These are phyloP conservation scores for Trametes villosa DNA, from an alignment of 768 basidiomycete genomes.

Conservation along the genomic window DNA sequence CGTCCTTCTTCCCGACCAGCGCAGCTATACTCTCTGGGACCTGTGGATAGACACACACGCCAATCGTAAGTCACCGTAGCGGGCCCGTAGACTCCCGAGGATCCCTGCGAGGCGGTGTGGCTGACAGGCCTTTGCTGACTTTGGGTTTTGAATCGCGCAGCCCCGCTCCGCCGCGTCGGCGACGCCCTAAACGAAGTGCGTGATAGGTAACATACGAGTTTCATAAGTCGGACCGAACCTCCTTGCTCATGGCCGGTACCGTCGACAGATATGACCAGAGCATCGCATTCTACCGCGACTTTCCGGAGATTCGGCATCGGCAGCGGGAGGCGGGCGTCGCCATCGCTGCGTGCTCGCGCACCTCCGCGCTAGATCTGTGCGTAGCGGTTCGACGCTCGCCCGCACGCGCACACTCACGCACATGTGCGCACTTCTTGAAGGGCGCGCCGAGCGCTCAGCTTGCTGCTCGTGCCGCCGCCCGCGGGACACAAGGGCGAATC, in stretches of 20 bases:
- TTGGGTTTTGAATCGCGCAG: conserved; percentile 35
- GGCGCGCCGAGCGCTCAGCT: conserved; percentile 71
- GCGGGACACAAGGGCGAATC: conserved; percentile 36
- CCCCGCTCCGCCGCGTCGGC: conserved; percentile 55
- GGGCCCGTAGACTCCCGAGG: too few relatives aligned
- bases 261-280: conserved; percentile 50
- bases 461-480: conserved; percentile 56
- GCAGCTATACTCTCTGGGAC: conserved; percentile 84
- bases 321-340: conserved; percentile 52
- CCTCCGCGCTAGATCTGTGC: conserved; percentile 69
- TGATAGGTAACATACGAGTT: conserved; percentile 44
- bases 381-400: conserved; percentile 35
- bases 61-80: conserved; percentile 50
- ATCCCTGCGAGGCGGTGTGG: too few relatives aligned
- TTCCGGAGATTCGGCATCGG: conserved; percentile 70
- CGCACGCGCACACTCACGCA: neutral
- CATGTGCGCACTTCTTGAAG: conserved; percentile 42
- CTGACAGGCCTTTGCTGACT: neutral
- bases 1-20: conserved; percentile 11
- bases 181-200: conserved; percentile 52
- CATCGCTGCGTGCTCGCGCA: conserved; percentile 79
- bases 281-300: conserved; percentile 77
- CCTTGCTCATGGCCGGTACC: neutral
- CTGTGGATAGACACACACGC: conserved; percentile 87
- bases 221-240: too few relatives aligned